Evolutionary conservation across 2,329 filamentous ascomycete species (phyloP).

Genomic region (Pezizomycotina sp.): DNA sequence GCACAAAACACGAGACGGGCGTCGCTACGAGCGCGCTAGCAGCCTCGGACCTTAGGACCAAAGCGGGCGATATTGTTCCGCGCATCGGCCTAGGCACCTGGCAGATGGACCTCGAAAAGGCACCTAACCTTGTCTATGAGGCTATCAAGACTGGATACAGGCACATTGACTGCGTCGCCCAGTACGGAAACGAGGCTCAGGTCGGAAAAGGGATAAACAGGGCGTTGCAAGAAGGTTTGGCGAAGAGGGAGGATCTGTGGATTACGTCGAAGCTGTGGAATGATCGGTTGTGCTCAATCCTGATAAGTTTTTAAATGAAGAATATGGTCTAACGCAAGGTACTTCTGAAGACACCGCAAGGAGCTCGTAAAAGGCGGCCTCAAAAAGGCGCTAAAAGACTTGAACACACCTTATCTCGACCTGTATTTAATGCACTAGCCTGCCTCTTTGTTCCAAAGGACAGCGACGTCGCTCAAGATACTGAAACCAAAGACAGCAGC

Average conservation of each 20-base stretch:
- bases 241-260: conserved; percentile 49
- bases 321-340: conserved; percentile 10
- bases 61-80: no score
- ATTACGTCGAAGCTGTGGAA: conserved; percentile 54
- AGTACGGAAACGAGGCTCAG: conserved; percentile 49
- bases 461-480: conserved; percentile 58
- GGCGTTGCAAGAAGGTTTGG: conserved; percentile 40
- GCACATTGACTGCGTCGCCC: conserved; percentile 34
- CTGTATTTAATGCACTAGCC: conserved; percentile 53
- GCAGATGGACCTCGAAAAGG: no score
- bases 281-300: no score
- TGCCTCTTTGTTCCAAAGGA: neutral
- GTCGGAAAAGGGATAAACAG: conserved; percentile 47
- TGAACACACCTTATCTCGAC: conserved; percentile 51
- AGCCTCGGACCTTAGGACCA: no score
- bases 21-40: no score
- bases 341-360: conserved; percentile 42
- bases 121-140: no score
- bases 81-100: no score
- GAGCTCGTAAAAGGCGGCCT: conserved; percentile 47
- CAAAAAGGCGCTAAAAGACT: conserved; percentile 43
- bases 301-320: neutral
- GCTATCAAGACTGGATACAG: conserved; percentile 48
- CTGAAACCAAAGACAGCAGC: conserved; percentile 63
- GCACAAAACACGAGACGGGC: no score